phyloP scores from a whole-genome alignment of 495 filamentous ascomycete species.

The Talaromyces trachyspermus region DNA sequence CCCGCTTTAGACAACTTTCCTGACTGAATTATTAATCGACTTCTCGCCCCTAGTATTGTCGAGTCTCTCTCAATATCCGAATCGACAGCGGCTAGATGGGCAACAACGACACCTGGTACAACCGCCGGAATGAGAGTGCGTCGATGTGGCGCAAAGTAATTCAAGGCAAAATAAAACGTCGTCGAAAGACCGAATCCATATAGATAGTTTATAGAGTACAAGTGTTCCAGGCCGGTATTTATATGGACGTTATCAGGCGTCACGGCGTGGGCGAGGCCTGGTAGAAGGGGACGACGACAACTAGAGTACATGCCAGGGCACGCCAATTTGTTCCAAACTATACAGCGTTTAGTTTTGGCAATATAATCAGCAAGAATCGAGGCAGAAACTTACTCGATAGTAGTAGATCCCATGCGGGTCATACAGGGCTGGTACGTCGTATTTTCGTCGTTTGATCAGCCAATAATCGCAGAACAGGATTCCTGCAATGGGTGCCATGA shows the following conservation, averaged over 20 bases:
- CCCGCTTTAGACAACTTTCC: background rate
- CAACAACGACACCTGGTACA: constrained; percentile 3
- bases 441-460: constrained; percentile 33
- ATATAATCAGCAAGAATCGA: background rate
- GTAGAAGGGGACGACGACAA: constrained; percentile 33
- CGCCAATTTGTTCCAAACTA: constrained; percentile 22
- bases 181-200: constrained; percentile 40
- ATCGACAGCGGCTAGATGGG: constrained; percentile 1
- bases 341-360: background rate
- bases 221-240: constrained; percentile 21
- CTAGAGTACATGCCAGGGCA: constrained; percentile 14
- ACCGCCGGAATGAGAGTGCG: constrained; percentile 5
- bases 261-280: constrained; percentile 23
- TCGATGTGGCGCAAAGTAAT: constrained; percentile 7
- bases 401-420: constrained; percentile 36
- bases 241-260: constrained; percentile 14
- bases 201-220: constrained; percentile 46
- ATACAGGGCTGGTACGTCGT: constrained; percentile 47
- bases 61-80: background rate
- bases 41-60: background rate
- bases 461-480: constrained; percentile 45
- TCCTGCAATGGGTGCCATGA: constrained; percentile 32
- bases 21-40: background rate
- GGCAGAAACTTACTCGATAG: constrained; percentile 11
- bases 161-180: constrained; percentile 25